A percentile compares a stretch with the other conserved stretches of the same genome.
phyloP scores from a whole-genome alignment of 352 stramenopile species.

The Phytophthora pluvialis region DNA sequence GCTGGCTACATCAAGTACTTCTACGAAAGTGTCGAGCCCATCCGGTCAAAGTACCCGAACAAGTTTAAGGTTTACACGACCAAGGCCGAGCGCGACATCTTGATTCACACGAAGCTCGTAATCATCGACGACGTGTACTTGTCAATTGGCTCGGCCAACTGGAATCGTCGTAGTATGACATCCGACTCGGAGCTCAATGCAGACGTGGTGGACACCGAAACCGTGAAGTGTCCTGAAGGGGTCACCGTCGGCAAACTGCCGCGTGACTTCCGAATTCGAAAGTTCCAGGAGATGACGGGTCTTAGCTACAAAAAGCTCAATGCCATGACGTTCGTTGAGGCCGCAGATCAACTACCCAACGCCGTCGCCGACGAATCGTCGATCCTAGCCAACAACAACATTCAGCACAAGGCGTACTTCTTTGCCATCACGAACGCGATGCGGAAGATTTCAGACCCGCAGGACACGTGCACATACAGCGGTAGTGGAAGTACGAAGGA shows the following conservation, averaged over 20 bases:
- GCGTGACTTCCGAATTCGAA: slow-evolving; percentile 61
- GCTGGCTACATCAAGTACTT: slow-evolving; percentile 56
- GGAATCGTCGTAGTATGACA: slow-evolving; percentile 53
- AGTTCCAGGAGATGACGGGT: slow-evolving; percentile 69
- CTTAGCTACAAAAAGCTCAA: slow-evolving; percentile 48
- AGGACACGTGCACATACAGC: slow-evolving; percentile 29
- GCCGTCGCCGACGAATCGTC: slow-evolving; percentile 25
- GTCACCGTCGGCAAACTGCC: slow-evolving; percentile 47
- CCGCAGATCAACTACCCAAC: slow-evolving; percentile 36
- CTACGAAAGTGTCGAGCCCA: slow-evolving; percentile 53
- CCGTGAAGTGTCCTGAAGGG: slow-evolving; percentile 27
- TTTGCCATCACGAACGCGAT: slow-evolving; percentile 27
- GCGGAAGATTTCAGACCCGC: slow-evolving; percentile 21
- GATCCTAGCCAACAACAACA: slow-evolving; percentile 34
- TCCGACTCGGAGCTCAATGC: slow-evolving; percentile 63
- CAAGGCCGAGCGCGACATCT: slow-evolving; percentile 41
- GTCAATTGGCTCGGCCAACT: slow-evolving; percentile 62
- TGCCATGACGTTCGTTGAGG: slow-evolving; percentile 56
- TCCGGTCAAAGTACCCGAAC: slow-evolving; percentile 41
- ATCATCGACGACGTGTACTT: slow-evolving; percentile 71
- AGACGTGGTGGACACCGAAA: slow-evolving; percentile 52
- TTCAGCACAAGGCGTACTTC: slow-evolving; percentile 23
- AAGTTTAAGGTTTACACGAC: slow-evolving; percentile 47
- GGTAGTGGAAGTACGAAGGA: slow-evolving; percentile 4
- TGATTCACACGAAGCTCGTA: slow-evolving; percentile 64